Evolutionary conservation across 169 alveolate genomes (phyloP).

Genomic region (Condylostoma magnum): DNA sequence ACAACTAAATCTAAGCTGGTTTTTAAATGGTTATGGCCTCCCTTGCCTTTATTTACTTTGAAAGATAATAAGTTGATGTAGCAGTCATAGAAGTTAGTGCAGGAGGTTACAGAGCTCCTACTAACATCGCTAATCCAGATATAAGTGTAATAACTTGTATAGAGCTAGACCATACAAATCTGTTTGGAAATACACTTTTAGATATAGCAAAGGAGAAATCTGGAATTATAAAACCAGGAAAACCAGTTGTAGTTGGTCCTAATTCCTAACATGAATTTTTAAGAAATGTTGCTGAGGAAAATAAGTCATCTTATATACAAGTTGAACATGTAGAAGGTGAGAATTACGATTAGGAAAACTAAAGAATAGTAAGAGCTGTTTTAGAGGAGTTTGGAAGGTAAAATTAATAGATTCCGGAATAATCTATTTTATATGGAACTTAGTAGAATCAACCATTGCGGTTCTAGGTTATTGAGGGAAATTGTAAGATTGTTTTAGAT

Average conservation of each 20-base stretch:
- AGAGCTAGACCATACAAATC: constrained; percentile 79
- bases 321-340: constrained; percentile 47
- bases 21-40: constrained; percentile 65
- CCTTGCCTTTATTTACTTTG: constrained; percentile 66
- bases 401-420: constrained; percentile 28
- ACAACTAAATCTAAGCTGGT: constrained; percentile 45
- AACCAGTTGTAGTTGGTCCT: constrained; percentile 85
- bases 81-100: constrained; percentile 90
- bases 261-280: constrained; percentile 53
- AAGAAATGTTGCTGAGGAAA: constrained; percentile 43
- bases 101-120: constrained; percentile 91
- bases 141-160: constrained; percentile 84
- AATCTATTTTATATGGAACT: constrained; percentile 25
- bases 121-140: constrained; percentile 79
- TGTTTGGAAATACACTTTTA: constrained; percentile 84
- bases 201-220: constrained; percentile 87
- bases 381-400: constrained; percentile 37
- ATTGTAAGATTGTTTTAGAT: background rate
- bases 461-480: constrained; percentile 57
- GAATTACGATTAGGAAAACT: constrained; percentile 62
- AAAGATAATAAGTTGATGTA: constrained; percentile 72
- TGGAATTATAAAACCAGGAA: constrained; percentile 85
- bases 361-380: constrained; percentile 50
- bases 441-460: constrained; percentile 42
- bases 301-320: constrained; percentile 26